Base-by-base conservation (phyloP, 2,329 filamentous ascomycete genomes). In the Neobulgaria alba region DNA sequence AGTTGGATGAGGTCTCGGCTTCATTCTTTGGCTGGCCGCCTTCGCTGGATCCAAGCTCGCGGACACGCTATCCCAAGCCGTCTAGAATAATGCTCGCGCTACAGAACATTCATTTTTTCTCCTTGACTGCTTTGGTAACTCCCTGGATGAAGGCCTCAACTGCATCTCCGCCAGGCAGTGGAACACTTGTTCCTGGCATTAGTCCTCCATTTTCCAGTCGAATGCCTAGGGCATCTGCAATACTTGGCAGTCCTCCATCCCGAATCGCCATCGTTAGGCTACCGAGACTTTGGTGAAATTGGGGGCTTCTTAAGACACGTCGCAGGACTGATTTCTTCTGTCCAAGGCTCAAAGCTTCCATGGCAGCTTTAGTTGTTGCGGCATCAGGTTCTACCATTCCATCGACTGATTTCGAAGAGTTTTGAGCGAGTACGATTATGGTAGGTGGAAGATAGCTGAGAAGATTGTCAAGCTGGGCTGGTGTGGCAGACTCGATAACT, bases 111-210 rank as follows among this genome's bases (percentile, higher is more conserved):
- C 30, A 34, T 37, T 51, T 47, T 39, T 54, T 69, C 52, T 82
- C 74, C 64, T 85, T 73, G 1, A 88, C 82, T 4, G 77, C 80
- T 65, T 77, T 82, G 71, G 84, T 92, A 35, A 95, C 80, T 3
- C 90, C 92, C 41, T 93, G 77, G 16, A 98, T 73, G 63, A 98
- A 98, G 3, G 85, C 85, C 66, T 93, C 82, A 2, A 98, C 80
- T 10, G 90, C 90, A 54, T 92, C 82, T 4, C 84, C 85, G 38
- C 89, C 89, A 32, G 89, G 90, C 33, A 95, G 64, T 2, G 90
- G 89, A 67, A 95, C 80, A 37, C 77, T 82, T 4, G 85, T 82
- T 41, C 84, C 79, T 47, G 73, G 73, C 56, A 94, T 73, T 49
- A 85, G 83, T 3, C 90, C 90, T n/a, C 83, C 83, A 58, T 95